These are phyloP conservation scores for Xylariaceae sp. DNA, from an alignment of 2,329 filamentous ascomycete species.

Conservation along the genomic window DNA sequence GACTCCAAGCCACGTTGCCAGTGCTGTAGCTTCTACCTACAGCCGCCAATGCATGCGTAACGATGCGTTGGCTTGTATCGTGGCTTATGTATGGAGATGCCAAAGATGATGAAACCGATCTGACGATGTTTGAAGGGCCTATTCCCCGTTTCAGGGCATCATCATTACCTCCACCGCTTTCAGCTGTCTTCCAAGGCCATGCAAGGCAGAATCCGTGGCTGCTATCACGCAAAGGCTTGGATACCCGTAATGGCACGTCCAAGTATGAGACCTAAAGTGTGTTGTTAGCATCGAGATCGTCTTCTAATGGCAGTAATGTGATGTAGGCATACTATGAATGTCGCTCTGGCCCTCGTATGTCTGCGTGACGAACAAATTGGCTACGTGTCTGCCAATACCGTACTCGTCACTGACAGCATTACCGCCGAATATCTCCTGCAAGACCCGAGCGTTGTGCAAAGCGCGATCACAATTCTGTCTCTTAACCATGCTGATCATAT, in stretches of 20 bases:
- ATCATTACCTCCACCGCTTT: background rate
- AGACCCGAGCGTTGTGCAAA: conserved; percentile 66
- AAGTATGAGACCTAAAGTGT: conserved; percentile 54
- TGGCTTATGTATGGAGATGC: background rate
- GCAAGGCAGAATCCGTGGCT: background rate
- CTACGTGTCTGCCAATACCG: conserved; percentile 86
- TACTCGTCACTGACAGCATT: conserved; percentile 99
- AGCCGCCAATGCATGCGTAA: background rate
- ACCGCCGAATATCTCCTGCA: conserved; percentile 95
- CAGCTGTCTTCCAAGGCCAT: background rate
- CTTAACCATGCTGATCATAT: conserved; percentile 98
- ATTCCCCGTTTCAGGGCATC: background rate
- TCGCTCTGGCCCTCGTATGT: conserved; percentile 98
- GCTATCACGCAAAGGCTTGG: conserved; percentile 61
- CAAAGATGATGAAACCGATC: too few species aligned
- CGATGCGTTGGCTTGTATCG: background rate
- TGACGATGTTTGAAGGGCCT: background rate
- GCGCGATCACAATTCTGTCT: conserved; percentile 94
- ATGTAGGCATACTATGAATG: conserved; percentile 72
- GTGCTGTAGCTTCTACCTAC: background rate
- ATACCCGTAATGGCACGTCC: conserved; percentile 64
- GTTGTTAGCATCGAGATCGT: conserved; percentile 4
- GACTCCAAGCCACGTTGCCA: background rate
- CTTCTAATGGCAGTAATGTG: background rate
- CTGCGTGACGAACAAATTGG: conserved; percentile 94